Evolutionary conservation across 805 yeast genomes (phyloP).

Genomic region (Wickerhamiella siamensis): DNA sequence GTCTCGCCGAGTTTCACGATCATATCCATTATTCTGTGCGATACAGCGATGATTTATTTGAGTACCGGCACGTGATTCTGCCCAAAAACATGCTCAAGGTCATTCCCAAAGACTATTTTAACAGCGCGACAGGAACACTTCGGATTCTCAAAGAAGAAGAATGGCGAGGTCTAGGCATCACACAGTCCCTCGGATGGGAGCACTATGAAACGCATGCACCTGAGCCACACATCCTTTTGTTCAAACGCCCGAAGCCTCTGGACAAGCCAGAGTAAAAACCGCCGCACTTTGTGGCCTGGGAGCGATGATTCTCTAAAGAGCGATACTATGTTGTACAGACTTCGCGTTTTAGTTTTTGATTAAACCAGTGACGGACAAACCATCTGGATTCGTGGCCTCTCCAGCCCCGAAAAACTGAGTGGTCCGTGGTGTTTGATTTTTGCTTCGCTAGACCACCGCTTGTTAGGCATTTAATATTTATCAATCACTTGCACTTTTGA

Average conservation of each 20-base stretch:
- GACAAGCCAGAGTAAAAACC: conserved; percentile 1
- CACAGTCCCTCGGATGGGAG: conserved; percentile 95
- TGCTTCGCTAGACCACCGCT: no score
- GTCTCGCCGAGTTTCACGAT: conserved; percentile 82
- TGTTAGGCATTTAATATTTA: not conserved
- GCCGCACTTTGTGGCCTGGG: not conserved
- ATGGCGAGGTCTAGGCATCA: conserved; percentile 96
- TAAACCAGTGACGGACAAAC: no score
- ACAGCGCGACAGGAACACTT: conserved; percentile 84
- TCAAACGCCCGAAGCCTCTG: conserved; percentile 32
- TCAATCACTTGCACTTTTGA: not conserved
- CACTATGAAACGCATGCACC: conserved; percentile 98
- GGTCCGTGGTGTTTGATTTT: no score
- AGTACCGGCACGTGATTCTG: conserved; percentile 91
- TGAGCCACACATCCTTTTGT: conserved; percentile 89
- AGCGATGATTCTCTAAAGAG: not conserved
- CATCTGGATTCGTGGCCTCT: no score
- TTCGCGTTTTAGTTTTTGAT: no score
- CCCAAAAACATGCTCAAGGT: conserved; percentile 92
- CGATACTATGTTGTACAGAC: no score
- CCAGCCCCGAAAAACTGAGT: no score
- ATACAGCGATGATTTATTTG: conserved; percentile 82
- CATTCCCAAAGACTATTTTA: conserved; percentile 88
- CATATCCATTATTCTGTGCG: conserved; percentile 83
- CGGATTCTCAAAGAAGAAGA: conserved; percentile 87